Percentiles rank a stretch among this genome's conserved stretches.
These are phyloP conservation scores for Sugiyamaella lignohabitans DNA, from an alignment of 805 yeast genomes.

Conservation along the genomic window DNA sequence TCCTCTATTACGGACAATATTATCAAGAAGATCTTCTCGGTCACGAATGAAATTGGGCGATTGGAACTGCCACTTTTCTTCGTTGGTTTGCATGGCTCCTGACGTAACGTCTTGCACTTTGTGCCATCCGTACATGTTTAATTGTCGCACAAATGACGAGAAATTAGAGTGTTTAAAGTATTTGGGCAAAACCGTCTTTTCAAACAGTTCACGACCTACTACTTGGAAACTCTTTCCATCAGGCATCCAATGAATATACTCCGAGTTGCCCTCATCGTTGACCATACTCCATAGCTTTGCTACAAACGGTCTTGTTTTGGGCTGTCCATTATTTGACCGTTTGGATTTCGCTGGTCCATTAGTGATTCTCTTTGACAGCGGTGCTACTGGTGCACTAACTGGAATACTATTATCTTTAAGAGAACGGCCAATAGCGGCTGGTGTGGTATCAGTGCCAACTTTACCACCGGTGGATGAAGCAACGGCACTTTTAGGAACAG, in stretches of 20 bases:
- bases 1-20: slow-evolving; percentile 70
- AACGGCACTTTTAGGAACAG: background rate
- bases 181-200: slow-evolving; percentile 76
- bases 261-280: slow-evolving; percentile 63
- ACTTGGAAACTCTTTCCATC: slow-evolving; percentile 86
- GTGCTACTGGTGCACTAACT: slow-evolving; percentile 8
- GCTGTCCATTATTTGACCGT: slow-evolving; percentile 15
- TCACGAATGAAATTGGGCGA: slow-evolving; percentile 73
- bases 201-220: slow-evolving; percentile 73
- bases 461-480: background rate
- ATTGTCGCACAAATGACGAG: slow-evolving; percentile 91
- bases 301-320: slow-evolving; percentile 64
- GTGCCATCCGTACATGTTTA: slow-evolving; percentile 99
- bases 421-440: background rate
- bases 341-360: background rate
- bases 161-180: slow-evolving; percentile 94
- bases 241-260: slow-evolving; percentile 74
- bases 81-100: slow-evolving; percentile 47
- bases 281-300: slow-evolving; percentile 95
- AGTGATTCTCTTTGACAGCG: slow-evolving; percentile 7
- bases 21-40: slow-evolving; percentile 77
- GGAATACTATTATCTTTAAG: no score
- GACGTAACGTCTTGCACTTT: slow-evolving; percentile 87
- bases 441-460: background rate
- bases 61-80: slow-evolving; percentile 85